Conservation (phyloP, 805 yeast species). For the Yamadazyma takamatsuzukensis region DNA sequence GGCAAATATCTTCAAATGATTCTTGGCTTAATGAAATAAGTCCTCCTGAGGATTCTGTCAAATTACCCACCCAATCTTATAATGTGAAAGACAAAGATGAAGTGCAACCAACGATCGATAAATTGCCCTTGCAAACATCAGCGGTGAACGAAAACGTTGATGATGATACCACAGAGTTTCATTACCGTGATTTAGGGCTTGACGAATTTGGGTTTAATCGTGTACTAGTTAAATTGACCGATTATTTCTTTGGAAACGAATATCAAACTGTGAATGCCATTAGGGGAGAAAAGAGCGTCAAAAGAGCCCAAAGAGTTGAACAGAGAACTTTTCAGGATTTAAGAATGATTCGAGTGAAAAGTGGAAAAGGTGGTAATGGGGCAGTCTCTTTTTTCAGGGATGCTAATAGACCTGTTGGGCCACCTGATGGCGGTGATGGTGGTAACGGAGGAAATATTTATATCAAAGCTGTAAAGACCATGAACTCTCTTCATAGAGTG, state of each 20-base stretch:
- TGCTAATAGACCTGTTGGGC: slow-evolving; percentile 80
- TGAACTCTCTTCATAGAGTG: slow-evolving; percentile 68
- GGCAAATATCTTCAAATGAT: no score
- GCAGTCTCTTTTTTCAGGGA: slow-evolving; percentile 82
- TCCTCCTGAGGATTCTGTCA: slow-evolving; percentile 2
- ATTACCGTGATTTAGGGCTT: slow-evolving; percentile 16
- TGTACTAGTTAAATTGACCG: slow-evolving; percentile 23
- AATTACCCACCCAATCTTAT: slow-evolving; percentile 1
- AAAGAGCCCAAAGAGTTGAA: slow-evolving; percentile 31
- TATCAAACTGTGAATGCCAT: slow-evolving; percentile 39
- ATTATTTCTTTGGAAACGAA: slow-evolving; percentile 38
- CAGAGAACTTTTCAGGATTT: slow-evolving; percentile 53
- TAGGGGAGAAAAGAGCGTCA: slow-evolving; percentile 24
- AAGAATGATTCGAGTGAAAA: slow-evolving; percentile 57
- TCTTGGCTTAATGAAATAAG: slow-evolving; percentile 12
- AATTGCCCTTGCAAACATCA: no score
- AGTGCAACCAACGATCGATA: no score
- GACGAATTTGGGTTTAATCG: slow-evolving; percentile 15
- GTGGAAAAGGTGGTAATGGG: slow-evolving; percentile 92
- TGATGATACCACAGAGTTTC: slow-evolving; percentile 9
- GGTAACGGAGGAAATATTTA: slow-evolving; percentile 89
- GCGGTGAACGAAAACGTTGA: neutral
- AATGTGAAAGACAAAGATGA: neutral
- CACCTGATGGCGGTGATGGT: slow-evolving; percentile 99
- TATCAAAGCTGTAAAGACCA: slow-evolving; percentile 71